A percentile compares a stretch with the other conserved stretches of the same genome.
Conservation (phyloP, 1,284 basidiomycete species). For the Schizophyllum amplum region DNA sequence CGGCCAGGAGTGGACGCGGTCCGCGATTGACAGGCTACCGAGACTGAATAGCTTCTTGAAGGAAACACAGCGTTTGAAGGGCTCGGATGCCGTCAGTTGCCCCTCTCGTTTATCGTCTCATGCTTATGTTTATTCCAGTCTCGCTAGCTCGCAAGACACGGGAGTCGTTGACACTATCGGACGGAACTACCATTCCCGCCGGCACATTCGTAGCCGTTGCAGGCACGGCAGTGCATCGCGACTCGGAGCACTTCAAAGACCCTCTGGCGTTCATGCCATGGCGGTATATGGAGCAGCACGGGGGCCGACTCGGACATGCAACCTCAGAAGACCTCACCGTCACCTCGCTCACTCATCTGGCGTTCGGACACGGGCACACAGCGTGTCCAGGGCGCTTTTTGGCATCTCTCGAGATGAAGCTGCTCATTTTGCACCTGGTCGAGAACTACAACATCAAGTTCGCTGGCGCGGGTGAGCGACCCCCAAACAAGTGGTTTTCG, state of each 20-base stretch:
- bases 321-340: too few relatives aligned
- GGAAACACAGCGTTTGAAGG: conserved; percentile 22
- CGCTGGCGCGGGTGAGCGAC: conserved; percentile 18
- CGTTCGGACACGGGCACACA: too few relatives aligned
- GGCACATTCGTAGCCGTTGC: conserved; percentile 16
- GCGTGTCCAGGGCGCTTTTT: conserved; percentile 36
- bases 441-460: conserved; percentile 37
- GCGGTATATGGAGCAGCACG: conserved; percentile 8
- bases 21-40: conserved; percentile 23
- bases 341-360: too few relatives aligned
- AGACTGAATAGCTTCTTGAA: conserved; percentile 30
- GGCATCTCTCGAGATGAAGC: conserved; percentile 32
- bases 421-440: conserved; percentile 31
- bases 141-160: conserved; percentile 13
- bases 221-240: conserved; percentile 14
- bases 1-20: conserved; percentile 27
- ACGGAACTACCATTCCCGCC: conserved; percentile 18
- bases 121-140: conserved; percentile 2
- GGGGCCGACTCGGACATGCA: neutral
- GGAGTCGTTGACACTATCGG: conserved; percentile 18
- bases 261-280: conserved; percentile 16
- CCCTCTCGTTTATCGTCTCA: neutral
- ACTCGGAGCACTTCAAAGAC: conserved; percentile 12
- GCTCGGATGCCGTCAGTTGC: conserved; percentile 10
- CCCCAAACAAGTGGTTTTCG: conserved; percentile 14